A percentile compares a stretch with the other conserved stretches of the same genome.
Conservation (phyloP, 495 filamentous ascomycete genomes). For the Penicillium antarcticum region DNA sequence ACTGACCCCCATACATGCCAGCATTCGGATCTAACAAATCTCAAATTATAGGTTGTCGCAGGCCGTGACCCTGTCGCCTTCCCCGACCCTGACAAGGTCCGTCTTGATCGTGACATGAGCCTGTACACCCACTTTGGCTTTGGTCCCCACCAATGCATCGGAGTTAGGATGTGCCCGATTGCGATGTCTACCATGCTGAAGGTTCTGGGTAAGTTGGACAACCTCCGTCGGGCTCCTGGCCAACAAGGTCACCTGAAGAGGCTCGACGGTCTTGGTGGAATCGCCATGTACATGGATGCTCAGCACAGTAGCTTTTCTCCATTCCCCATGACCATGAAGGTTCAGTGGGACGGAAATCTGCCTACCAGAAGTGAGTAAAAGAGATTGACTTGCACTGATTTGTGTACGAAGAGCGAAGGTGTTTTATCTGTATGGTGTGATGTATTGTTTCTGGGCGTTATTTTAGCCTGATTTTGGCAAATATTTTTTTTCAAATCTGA, state of each 20-base stretch:
- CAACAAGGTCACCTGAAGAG: conserved; percentile 68
- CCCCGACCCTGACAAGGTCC: conserved; percentile 62
- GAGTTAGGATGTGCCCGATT: conserved; percentile 51
- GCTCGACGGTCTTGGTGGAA: conserved; percentile 51
- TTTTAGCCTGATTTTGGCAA: too few species aligned
- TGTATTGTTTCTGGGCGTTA: conserved; percentile 6
- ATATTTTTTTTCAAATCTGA: too few species aligned
- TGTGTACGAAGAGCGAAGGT: neutral
- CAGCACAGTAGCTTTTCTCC: conserved; percentile 67
- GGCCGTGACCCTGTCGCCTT: conserved; percentile 56
- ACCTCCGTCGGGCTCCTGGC: conserved; percentile 60
- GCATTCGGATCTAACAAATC: neutral
- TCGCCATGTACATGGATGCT: conserved; percentile 65
- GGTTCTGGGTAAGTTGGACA: conserved; percentile 48
- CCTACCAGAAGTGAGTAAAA: conserved; percentile 13
- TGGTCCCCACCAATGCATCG: conserved; percentile 58
- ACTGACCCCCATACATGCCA: neutral
- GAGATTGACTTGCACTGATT: too few species aligned
- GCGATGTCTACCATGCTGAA: conserved; percentile 63
- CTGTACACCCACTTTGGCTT: conserved; percentile 62
- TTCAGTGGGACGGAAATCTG: conserved; percentile 46
- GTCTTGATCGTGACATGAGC: conserved; percentile 59
- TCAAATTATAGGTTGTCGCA: conserved; percentile 37
- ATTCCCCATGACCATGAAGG: conserved; percentile 64
- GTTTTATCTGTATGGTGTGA: neutral